These are phyloP conservation scores for Apocynum venetum DNA, from an alignment of 257 asterid species.

Conservation along the genomic window DNA sequence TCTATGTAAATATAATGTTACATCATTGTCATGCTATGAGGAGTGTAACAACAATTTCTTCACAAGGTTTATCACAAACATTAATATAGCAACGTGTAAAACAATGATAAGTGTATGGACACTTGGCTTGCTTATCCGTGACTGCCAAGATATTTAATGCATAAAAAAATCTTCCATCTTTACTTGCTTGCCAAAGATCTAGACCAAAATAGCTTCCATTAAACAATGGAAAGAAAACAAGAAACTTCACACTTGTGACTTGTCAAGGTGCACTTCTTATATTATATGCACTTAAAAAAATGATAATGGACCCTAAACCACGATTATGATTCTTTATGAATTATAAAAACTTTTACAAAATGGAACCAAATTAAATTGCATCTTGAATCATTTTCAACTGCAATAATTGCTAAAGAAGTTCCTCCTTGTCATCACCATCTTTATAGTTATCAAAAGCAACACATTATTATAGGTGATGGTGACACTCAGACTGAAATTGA, in stretches of 20 bases:
- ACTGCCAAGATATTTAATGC: neutral
- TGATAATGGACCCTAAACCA: neutral
- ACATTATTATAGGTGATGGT: neutral
- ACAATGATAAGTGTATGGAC: neutral
- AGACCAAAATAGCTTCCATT: no score
- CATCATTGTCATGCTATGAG: no score
- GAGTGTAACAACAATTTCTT: neutral
- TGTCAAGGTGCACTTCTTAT: neutral
- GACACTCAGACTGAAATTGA: neutral
- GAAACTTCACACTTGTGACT: neutral
- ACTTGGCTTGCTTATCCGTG: neutral
- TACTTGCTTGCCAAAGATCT: no score
- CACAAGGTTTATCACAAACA: neutral
- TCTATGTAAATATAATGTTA: no score
- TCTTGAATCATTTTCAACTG: neutral
- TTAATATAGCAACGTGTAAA: neutral
- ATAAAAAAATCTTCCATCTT: no score
- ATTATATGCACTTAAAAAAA: neutral
- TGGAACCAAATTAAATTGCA: neutral
- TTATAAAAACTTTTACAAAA: neutral
- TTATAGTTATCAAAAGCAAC: neutral
- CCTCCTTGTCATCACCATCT: neutral
- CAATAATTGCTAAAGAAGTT: conserved; percentile 1
- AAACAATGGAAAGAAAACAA: neutral
- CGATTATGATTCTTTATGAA: neutral